Evolutionary conservation across 805 yeast species (phyloP), one percentile per base, ranked within the genome.

Genomic region (Metschnikowia peoriensis): DNA sequence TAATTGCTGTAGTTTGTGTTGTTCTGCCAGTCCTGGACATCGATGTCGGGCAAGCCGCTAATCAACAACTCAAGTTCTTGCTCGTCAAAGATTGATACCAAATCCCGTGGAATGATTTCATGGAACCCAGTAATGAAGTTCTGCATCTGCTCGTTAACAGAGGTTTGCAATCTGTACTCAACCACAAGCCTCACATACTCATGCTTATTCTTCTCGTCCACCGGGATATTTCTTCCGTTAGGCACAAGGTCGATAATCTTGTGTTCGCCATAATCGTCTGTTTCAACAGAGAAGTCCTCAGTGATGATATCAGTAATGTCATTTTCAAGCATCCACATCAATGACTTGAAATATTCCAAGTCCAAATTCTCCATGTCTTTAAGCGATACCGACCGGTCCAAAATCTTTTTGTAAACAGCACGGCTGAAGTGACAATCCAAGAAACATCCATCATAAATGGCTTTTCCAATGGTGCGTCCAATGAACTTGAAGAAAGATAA

Each of bases 311-410:
- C 98, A 0, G 98, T 93, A 49, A 94, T 93, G 69, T 94, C 97
- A 70, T 94, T 94, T 61, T 93, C 97, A 50, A 94, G 73, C 88
- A 94, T 94, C 99, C 99, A 94, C 64, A 86, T 79, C 62, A 94
- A 72, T 1, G 97, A 89, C 68, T 92, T 93, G 72, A 87, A 91
- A 66, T 94, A 94, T 56, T 90, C 97, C 52, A 89, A 76, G 67
- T 94, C 99, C 55, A 94, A 76, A 0, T 92, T 87, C 66, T 94
- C 98, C 90, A 94, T 87, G 65, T 94, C 99, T 62, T 89, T 89
- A 62, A 94, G 77, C 0, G 96, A 82, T 9, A 92, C 97, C 1
- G 86, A 77, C 53, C 84, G 80, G 5, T 94, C 89, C 45, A 94
- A 74, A 46, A 94, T 82, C 57, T 86, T 79, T 71, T 94, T 94